Evolutionary conservation across 2,329 filamentous ascomycete species (phyloP), one percentile per base, ranked within the genome.

Genomic region (Diaporthe velutina): DNA sequence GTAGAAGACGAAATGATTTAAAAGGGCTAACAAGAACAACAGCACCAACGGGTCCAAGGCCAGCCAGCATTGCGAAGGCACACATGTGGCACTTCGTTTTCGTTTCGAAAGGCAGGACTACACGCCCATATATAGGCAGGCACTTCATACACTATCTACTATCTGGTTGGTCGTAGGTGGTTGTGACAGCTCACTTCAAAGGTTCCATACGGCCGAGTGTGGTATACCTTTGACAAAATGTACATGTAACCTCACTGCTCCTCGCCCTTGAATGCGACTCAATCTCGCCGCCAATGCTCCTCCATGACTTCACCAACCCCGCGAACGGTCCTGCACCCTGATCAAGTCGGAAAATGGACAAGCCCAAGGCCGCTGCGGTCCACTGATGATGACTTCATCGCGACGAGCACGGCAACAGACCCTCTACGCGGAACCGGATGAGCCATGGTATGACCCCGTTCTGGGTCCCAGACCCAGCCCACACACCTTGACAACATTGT

Each of bases 231-330:
- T 12, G 42, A 50, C 61, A 67, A 25, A 38, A 67, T 52, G 61
- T 52, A 52, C 61, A 67, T 52, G 30, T 25, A 38, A 61, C 58
- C 58, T 48, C 13, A 30, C 22, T 35, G 61, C 45, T 33, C 30
- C 64, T 52, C 48, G 22, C 15, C 64, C 64, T 67, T 52, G 64
- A n/a, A 7, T 67, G 45, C 45, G 64, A 67, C 64, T 67, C 64
- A 52, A 67, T 30, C 64, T 52, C 45, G n/a, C 30, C 12, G 33
- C 22, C 30, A 40, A 22, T 61, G 19, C 57, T 61, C 22, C 45
- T 54, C 57, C 22, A 54, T 64, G 45, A 72, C 55, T 64, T 54
- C 40, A 61, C 70, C 30, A 40, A 33, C 42, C 50, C 48, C 55
- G 40, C 58, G 42, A 61, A 42, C 30, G 19, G 28, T 19, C 42